Evolutionary conservation across 2,329 filamentous ascomycete genomes (phyloP).

Genomic region (Monosporascus sp.): DNA sequence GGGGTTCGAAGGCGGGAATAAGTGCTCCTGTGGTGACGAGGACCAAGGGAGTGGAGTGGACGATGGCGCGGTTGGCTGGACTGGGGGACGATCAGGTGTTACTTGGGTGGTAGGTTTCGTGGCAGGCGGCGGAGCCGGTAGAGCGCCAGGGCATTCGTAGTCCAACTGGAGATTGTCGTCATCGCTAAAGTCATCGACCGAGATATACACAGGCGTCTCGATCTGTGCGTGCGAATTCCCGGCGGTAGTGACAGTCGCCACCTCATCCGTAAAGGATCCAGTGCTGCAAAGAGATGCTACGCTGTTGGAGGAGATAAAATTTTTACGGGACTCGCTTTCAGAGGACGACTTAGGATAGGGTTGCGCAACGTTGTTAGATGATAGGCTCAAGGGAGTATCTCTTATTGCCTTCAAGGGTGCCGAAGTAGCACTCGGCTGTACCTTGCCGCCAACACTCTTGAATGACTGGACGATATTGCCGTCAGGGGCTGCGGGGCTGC

Average conservation of each 20-base stretch:
- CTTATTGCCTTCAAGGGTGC: conserved; percentile 35
- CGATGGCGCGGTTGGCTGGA: conserved; percentile 16
- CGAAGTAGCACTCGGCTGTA: conserved; percentile 28
- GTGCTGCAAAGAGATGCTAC: conserved; percentile 40
- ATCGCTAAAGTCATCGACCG: conserved; percentile 82
- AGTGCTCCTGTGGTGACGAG: conserved; percentile 52
- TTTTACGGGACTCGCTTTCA: conserved; percentile 10
- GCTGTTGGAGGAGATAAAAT: conserved; percentile 18
- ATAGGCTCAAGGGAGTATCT: conserved; percentile 27
- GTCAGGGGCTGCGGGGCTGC: conserved; percentile 42
- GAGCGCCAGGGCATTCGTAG: conserved; percentile 53
- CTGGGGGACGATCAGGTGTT: conserved; percentile 17
- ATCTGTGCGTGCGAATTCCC: conserved; percentile 19
- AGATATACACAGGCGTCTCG: conserved; percentile 50
- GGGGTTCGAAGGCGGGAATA: conserved; percentile 30
- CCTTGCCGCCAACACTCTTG: conserved; percentile 36
- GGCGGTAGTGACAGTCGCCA: conserved; percentile 30
- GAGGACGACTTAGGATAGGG: conserved; percentile 4
- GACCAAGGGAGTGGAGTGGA: conserved; percentile 61
- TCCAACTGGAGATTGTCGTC: conserved; percentile 72
- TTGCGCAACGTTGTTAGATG: conserved; percentile 29
- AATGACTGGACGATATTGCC: conserved; percentile 47
- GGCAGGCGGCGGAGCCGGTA: conserved; percentile 29
- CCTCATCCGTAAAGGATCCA: conserved; percentile 43
- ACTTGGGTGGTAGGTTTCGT: conserved; percentile 19